Evolutionary conservation across 2,329 filamentous ascomycete genomes (phyloP).

Genomic region (Phialophora chinensis): DNA sequence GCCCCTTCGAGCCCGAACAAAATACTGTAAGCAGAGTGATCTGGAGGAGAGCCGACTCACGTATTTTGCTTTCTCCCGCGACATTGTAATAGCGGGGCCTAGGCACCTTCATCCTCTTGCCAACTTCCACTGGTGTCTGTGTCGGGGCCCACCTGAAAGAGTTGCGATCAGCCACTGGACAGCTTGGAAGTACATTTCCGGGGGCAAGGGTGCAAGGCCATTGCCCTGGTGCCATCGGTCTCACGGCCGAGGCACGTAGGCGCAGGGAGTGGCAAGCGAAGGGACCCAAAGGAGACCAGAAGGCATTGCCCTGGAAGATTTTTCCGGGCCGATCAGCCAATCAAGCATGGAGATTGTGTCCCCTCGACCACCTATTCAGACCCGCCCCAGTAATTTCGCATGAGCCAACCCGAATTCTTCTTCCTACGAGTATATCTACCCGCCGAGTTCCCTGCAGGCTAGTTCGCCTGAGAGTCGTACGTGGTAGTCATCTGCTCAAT

Average conservation of each 20-base stretch:
- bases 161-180: neutral
- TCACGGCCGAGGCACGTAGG: neutral
- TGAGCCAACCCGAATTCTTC: neutral
- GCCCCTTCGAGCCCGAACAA: neutral
- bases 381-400: neutral
- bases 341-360: neutral
- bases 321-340: neutral
- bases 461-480: neutral
- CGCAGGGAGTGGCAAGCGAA: neutral
- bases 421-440: conserved; percentile 4
- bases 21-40: neutral
- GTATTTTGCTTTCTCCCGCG: neutral
- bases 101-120: neutral
- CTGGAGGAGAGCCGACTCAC: neutral
- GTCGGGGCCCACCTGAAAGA: neutral
- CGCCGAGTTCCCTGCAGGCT: neutral
- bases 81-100: neutral
- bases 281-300: neutral
- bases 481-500: neutral
- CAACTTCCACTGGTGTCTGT: neutral
- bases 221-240: neutral
- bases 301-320: neutral
- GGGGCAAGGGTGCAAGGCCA: neutral
- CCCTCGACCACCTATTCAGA: neutral
- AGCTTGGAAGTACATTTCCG: neutral